Base-by-base conservation (phyloP, 225 moss, liverwort and hornwort species). In the Anthoceros angustus region DNA sequence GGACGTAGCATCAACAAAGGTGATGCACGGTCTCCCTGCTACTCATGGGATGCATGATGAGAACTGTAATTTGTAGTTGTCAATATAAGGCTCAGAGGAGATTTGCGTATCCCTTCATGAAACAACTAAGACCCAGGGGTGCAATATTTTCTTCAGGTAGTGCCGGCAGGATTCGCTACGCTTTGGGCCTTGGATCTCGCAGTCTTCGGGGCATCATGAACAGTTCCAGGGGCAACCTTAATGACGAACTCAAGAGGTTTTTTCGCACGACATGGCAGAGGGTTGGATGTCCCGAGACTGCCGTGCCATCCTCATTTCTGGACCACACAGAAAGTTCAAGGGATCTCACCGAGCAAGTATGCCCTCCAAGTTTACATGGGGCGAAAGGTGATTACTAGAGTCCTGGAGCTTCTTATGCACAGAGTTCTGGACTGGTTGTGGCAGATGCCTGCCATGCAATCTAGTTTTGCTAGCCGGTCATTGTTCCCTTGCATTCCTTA, bases 1-100 rank as follows among this genome's bases (percentile, higher is more conserved):
- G 94, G 94, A 55, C 94, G 94, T 67, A 90, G 87, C 74, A 90
- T 94, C 55, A 86, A 77, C 72, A 72, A 78, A 72, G 70, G 87
- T 88, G 78, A 55, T 21, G 16, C 21, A 15, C 16, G 21, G 16
- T 55, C 21, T 55, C 16, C 1, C 2, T 21, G 16, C 3, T 55
- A 15, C 5, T 55, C 16, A 3, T 55, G 18, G 16, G 21, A 16
- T 55, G 50, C 21, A 55, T 55, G 16, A 16, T 55, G 41, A 40
- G 32, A 32, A 32, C 66, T 40, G 7, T 46, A 40, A 18, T 21
- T 43, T 38, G 12, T 23, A 0, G 42, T 5, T 62, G 20, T 39
- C 64, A 65, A 64, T 24, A 12, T 50, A 64, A 68, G 40, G 16
- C 39, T 39, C 16, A 25, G 48, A 8, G n/a, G 18, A 32, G 55